Conservation (phyloP, 805 yeast species). For the Candida incommunis region DNA sequence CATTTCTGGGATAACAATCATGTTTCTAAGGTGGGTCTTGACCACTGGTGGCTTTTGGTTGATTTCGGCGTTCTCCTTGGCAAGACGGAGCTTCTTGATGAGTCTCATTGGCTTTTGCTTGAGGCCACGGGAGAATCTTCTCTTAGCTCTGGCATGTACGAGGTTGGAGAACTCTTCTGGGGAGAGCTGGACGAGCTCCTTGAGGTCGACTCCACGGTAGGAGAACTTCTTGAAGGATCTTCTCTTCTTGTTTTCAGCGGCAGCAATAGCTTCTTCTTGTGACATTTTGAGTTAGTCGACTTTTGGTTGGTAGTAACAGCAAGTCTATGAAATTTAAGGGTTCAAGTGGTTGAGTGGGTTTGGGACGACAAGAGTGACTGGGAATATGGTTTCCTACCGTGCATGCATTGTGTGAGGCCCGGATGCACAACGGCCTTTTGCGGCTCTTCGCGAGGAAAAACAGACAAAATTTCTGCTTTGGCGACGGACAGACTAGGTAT, state of each 20-base stretch:
- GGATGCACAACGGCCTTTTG: too few species aligned
- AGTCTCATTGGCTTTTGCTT: conserved; percentile 90
- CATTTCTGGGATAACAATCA: conserved; percentile 99
- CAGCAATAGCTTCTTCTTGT: conserved; percentile 10
- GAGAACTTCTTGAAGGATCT: conserved; percentile 96
- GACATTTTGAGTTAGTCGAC: too few species aligned
- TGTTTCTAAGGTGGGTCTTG: conserved; percentile 99
- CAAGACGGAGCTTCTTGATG: conserved; percentile 95
- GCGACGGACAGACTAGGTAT: too few species aligned
- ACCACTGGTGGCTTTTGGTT: conserved; percentile 96
- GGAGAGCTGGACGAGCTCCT: conserved; percentile 82
- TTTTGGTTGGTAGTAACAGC: too few species aligned
- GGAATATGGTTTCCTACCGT: neutral
- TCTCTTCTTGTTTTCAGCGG: conserved; percentile 28
- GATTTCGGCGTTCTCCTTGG: conserved; percentile 60
- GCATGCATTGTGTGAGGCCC: too few species aligned
- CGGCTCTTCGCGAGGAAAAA: too few species aligned
- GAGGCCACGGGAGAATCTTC: conserved; percentile 98
- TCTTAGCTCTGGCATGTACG: conserved; percentile 97
- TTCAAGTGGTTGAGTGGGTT: neutral
- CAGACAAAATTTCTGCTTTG: too few species aligned
- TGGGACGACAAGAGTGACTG: neutral
- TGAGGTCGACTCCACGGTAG: conserved; percentile 97
- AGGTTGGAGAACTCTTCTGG: conserved; percentile 95
- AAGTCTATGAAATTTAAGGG: too few species aligned